Evolutionary conservation across 768 basidiomycete species (phyloP).

Genomic region (Hygrophoropsis aurantiaca): DNA sequence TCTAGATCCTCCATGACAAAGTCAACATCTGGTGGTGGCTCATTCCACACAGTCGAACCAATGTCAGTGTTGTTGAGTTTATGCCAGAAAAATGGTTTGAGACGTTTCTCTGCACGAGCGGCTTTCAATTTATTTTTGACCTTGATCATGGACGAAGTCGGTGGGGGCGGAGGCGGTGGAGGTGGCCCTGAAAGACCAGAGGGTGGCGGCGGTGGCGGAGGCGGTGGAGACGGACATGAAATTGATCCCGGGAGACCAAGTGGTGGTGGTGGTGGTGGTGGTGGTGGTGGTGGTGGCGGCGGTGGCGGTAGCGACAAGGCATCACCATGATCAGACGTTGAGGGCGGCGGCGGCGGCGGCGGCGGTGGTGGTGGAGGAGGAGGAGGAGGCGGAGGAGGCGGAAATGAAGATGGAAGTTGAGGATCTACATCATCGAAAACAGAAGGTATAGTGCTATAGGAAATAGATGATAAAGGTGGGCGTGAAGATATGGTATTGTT

Average conservation of each 20-base stretch:
- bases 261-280: conserved; percentile 26
- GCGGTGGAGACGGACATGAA: conserved; percentile 35
- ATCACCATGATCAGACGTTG: conserved; percentile 14
- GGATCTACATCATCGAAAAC: too few relatives aligned
- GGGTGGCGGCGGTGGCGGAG: conserved; percentile 43
- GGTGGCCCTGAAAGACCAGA: conserved; percentile 17
- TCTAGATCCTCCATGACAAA: conserved; percentile 74
- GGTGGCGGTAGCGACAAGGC: conserved; percentile 24
- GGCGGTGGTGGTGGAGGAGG: conserved; percentile 33
- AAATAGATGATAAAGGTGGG: too few relatives aligned
- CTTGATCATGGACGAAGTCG: conserved; percentile 26
- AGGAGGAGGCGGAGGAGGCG: conserved; percentile 13
- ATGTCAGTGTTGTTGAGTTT: conserved; percentile 55
- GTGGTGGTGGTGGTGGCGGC: conserved; percentile 30
- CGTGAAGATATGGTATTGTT: too few relatives aligned
- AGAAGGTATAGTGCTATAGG: too few relatives aligned
- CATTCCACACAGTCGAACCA: conserved; percentile 68
- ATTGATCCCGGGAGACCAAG: conserved; percentile 21
- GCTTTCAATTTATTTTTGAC: conserved; percentile 31
- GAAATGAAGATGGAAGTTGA: conserved; percentile 21
- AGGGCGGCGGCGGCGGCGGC: conserved; percentile 31
- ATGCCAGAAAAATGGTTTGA: conserved; percentile 92
- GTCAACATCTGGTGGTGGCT: conserved; percentile 39
- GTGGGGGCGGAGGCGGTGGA: conserved; percentile 26
- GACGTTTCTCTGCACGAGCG: conserved; percentile 49